These are phyloP conservation scores for Penicillium psychrosexuale DNA, from an alignment of 2,329 filamentous ascomycete species.

Conservation along the genomic window DNA sequence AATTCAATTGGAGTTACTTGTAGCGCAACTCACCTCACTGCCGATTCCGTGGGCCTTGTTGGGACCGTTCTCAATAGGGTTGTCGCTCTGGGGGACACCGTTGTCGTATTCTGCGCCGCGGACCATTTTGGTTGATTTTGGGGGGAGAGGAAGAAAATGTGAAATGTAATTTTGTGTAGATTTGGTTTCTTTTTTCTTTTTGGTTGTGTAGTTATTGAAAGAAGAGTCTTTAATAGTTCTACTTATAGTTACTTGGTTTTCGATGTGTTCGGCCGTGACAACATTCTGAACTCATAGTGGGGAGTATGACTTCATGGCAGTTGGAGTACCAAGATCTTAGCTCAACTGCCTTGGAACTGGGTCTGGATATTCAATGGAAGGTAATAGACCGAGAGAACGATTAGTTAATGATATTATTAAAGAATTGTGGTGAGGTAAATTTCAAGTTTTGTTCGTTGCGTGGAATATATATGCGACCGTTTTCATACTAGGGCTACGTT, in stretches of 20 bases:
- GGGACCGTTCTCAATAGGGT: constrained; percentile 35
- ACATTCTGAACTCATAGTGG: constrained; percentile 36
- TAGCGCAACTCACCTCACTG: constrained; percentile 25
- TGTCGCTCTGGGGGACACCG: constrained; percentile 39
- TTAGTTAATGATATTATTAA: background rate
- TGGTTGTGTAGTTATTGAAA: background rate
- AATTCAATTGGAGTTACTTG: background rate
- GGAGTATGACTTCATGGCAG: constrained; percentile 29
- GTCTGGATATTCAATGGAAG: background rate
- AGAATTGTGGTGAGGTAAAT: background rate
- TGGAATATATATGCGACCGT: background rate
- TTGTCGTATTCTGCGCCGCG: constrained; percentile 43
- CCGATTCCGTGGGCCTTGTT: constrained; percentile 37
- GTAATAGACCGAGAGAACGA: background rate
- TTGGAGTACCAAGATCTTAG: constrained; percentile 3
- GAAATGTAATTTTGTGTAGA: background rate
- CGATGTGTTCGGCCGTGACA: constrained; percentile 18
- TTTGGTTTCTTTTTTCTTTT: background rate
- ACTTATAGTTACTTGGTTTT: background rate
- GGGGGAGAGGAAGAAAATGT: background rate
- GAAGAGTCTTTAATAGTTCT: background rate
- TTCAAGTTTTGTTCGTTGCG: background rate
- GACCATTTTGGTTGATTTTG: constrained; percentile 32
- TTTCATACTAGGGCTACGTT: too few species aligned
- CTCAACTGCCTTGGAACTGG: constrained; percentile 1